These are phyloP conservation scores for Phaeosphaeria sp. DNA, from an alignment of 2,329 filamentous ascomycete genomes.

Conservation along the genomic window DNA sequence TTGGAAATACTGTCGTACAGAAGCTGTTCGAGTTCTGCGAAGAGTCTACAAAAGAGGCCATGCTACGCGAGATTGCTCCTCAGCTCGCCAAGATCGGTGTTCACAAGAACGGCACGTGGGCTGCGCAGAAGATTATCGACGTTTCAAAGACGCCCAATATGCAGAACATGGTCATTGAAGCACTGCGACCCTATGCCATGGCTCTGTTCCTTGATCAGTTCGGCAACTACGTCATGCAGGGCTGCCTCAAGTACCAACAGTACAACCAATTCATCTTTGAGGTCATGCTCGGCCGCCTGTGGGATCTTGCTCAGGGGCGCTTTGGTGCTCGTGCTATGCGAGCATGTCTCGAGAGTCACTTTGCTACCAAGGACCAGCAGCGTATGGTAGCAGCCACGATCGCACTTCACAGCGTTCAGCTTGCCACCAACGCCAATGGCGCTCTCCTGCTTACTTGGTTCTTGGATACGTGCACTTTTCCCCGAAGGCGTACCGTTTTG, in stretches of 20 bases:
- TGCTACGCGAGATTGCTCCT: slow-evolving; percentile 86
- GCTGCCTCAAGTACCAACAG: slow-evolving; percentile 88
- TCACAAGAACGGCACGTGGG: slow-evolving; percentile 99
- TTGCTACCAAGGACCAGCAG: slow-evolving; percentile 93
- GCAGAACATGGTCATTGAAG: slow-evolving; percentile 83
- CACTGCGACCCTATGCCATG: slow-evolving; percentile 83
- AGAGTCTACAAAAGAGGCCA: slow-evolving; percentile 85
- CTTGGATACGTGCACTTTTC: slow-evolving; percentile 96
- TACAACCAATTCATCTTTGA: slow-evolving; percentile 98
- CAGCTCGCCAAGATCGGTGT: slow-evolving; percentile 96
- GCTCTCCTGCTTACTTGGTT: slow-evolving; percentile 96
- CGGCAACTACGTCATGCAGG: slow-evolving; percentile 97
- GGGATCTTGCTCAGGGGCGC: slow-evolving; percentile 90
- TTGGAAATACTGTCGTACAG: slow-evolving; percentile 99
- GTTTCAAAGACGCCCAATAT: slow-evolving; percentile 85
- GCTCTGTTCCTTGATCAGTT: slow-evolving; percentile 97
- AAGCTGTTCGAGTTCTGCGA: slow-evolving; percentile 98
- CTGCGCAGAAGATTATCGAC: slow-evolving; percentile 98
- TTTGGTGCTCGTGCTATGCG: slow-evolving; percentile 97
- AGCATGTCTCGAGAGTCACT: slow-evolving; percentile 94
- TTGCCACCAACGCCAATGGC: slow-evolving; percentile 95
- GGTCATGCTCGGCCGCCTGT: slow-evolving; percentile 91
- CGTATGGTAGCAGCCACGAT: slow-evolving; percentile 92
- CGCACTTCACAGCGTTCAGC: slow-evolving; percentile 93
- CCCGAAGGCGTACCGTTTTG: slow-evolving; percentile 85